Percentiles rank a stretch among this genome's conserved stretches.
Conservation (phyloP, 495 filamentous ascomycete species). For the Talaromyces proteolyticus region DNA sequence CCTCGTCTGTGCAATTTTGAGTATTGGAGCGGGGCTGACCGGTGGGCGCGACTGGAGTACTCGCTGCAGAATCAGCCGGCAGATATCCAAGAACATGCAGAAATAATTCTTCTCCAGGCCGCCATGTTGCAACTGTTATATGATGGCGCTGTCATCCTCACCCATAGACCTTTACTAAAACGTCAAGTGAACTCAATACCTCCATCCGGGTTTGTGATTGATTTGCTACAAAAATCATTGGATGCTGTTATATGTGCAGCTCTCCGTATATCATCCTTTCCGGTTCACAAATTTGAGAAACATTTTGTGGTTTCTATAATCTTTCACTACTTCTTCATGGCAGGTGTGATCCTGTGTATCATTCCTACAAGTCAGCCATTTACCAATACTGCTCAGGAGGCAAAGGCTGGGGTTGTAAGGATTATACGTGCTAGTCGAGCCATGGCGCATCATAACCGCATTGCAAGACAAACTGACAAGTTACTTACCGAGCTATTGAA, state of each 20-base stretch:
- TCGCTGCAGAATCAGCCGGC: slow-evolving; percentile 4
- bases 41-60: slow-evolving; percentile 5
- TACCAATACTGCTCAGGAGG: slow-evolving; percentile 11
- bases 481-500: slow-evolving; percentile 15
- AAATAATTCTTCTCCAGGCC: slow-evolving; percentile 15
- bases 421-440: slow-evolving; percentile 14
- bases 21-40: slow-evolving; percentile 6
- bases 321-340: slow-evolving; percentile 15
- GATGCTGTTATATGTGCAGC: slow-evolving; percentile 13
- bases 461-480: slow-evolving; percentile 16
- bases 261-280: slow-evolving; percentile 15
- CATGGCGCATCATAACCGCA: slow-evolving; percentile 11
- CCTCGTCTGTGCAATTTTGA: slow-evolving; percentile 10
- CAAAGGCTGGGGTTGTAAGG: slow-evolving; percentile 13
- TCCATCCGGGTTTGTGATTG: slow-evolving; percentile 6
- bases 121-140: slow-evolving; percentile 13
- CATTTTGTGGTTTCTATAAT: slow-evolving; percentile 14
- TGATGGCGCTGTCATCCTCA: slow-evolving; percentile 14
- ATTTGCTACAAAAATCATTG: slow-evolving; percentile 10
- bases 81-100: slow-evolving; percentile 8
- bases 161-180: slow-evolving; percentile 12
- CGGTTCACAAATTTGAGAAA: slow-evolving; percentile 13
- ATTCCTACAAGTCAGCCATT: slow-evolving; percentile 13
- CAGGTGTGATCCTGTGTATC: slow-evolving; percentile 18
- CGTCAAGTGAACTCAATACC: slow-evolving; percentile 3